phyloP scores from a whole-genome alignment of 306 rosid genomes.

The Vigna nakashimae region DNA sequence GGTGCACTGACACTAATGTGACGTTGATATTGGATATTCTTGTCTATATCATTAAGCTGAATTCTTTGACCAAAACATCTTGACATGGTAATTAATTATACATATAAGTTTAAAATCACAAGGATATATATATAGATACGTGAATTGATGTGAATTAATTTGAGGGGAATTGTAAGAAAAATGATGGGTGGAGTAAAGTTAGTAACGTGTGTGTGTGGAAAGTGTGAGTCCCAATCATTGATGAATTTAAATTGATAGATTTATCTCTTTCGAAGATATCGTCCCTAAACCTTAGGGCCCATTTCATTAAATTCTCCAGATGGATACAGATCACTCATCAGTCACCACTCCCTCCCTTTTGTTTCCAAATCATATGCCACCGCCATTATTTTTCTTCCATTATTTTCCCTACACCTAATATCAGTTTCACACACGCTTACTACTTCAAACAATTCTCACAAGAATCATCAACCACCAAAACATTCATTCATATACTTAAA shows the following conservation, averaged over 20 bases:
- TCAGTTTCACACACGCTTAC: not conserved
- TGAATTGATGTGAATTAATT: not conserved
- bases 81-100: not conserved
- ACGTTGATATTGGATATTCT: not conserved
- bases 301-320: slow-evolving; percentile 57
- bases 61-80: not conserved
- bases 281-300: slow-evolving; percentile 45
- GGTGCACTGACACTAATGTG: not conserved
- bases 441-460: not conserved
- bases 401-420: not conserved
- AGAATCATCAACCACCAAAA: not conserved
- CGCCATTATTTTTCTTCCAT: slow-evolving; percentile 30
- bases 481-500: too few relatives aligned
- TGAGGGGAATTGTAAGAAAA: too few relatives aligned
- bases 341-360: not conserved
- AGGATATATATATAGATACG: too few relatives aligned
- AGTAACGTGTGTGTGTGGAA: slow-evolving; percentile 13
- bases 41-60: not conserved
- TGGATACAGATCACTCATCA: slow-evolving; percentile 54
- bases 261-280: slow-evolving; percentile 46
- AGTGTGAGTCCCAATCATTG: slow-evolving; percentile 47
- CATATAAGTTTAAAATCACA: too few relatives aligned
- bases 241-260: slow-evolving; percentile 35
- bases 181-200: not conserved
- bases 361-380: not conserved